phyloP scores from a whole-genome alignment of 805 yeast species.

The Candida manassasensis region DNA sequence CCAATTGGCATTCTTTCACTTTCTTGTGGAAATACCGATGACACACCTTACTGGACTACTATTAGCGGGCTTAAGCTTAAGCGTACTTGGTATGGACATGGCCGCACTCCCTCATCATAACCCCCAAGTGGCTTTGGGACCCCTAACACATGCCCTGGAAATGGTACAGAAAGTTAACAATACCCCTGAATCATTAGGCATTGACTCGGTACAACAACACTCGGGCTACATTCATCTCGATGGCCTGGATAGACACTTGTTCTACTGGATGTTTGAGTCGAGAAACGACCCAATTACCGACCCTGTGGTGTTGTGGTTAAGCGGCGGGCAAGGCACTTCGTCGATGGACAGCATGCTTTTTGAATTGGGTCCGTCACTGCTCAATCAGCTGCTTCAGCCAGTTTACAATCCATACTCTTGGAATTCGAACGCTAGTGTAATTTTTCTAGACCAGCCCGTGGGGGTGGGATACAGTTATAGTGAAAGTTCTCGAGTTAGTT shows the following conservation, averaged over 20 bases:
- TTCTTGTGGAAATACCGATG: no score
- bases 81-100: no score
- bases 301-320: conserved; percentile 31
- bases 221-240: conserved; percentile 81
- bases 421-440: conserved; percentile 35
- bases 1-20: no score
- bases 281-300: conserved; percentile 24
- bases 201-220: conserved; percentile 78
- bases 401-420: conserved; percentile 26
- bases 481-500: conserved; percentile 21
- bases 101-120: no score
- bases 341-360: conserved; percentile 30
- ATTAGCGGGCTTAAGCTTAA: no score
- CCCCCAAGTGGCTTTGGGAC: no score
- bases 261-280: conserved; percentile 33
- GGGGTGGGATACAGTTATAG: conserved; percentile 31
- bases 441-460: conserved; percentile 36
- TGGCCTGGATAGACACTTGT: conserved; percentile 59
- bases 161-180: conserved; percentile 57
- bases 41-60: no score
- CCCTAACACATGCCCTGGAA: no score
- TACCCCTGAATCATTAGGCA: conserved; percentile 65
- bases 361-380: conserved; percentile 30
- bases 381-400: conserved; percentile 24
- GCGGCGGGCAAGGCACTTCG: conserved; percentile 35